Evolutionary conservation across 2,329 filamentous ascomycete species (phyloP).

Genomic region (Diaporthe eres): DNA sequence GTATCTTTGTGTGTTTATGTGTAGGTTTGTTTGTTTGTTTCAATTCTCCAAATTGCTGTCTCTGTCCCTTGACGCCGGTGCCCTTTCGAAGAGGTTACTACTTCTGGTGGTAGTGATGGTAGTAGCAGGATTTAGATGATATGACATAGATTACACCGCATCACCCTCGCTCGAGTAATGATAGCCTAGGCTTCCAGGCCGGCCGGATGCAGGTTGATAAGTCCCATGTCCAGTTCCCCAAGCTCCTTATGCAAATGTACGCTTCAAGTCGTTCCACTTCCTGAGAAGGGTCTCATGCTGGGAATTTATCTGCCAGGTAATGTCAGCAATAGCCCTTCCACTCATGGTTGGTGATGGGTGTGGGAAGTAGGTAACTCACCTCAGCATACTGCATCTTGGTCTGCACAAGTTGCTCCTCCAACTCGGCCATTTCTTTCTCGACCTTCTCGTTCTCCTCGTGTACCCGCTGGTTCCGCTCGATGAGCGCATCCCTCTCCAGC

Average conservation of each 20-base stretch:
- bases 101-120: slow-evolving; percentile 7
- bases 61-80: background rate
- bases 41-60: slow-evolving; percentile 26
- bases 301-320: slow-evolving; percentile 72
- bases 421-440: slow-evolving; percentile 90
- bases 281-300: slow-evolving; percentile 80
- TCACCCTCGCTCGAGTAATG: slow-evolving; percentile 5
- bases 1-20: background rate
- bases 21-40: background rate
- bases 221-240: background rate
- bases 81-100: slow-evolving; percentile 16
- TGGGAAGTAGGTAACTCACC: slow-evolving; percentile 69
- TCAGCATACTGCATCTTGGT: slow-evolving; percentile 97
- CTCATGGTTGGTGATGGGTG: no score
- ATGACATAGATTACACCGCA: slow-evolving; percentile 19
- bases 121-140: slow-evolving; percentile 14
- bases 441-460: slow-evolving; percentile 92
- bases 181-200: slow-evolving; percentile 3
- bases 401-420: slow-evolving; percentile 92
- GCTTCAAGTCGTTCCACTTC: slow-evolving; percentile 82
- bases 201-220: background rate
- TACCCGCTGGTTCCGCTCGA: slow-evolving; percentile 92
- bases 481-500: slow-evolving; percentile 89
- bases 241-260: slow-evolving; percentile 59
- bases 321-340: slow-evolving; percentile 28